Base-by-base conservation (phyloP, 192 early-diverging fungal genomes). In the Mortierella claussenii region DNA sequence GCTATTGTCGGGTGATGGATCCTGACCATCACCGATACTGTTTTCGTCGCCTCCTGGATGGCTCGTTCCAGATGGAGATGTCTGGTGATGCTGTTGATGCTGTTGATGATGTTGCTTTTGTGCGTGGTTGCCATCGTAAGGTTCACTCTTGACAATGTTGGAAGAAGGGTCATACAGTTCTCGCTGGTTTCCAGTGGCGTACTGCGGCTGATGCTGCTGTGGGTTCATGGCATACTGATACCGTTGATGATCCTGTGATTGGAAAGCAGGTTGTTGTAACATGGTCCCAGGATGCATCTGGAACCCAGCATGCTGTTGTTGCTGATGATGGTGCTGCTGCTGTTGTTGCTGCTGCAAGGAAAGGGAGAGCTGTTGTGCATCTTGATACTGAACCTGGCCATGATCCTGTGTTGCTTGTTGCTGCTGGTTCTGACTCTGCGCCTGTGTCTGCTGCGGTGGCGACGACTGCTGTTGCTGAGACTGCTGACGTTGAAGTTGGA, bases 401-500 rank as follows among this genome's bases (percentile, higher is more conserved):
- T 62, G 60, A n/a, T 47, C 20, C 34, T 64, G 61, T 26, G 37
- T 10, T 53, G 49, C 18, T 17, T 27, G 61, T 18, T 28, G 46
- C 37, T 57, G 54, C 23, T 40, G 55, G 3, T 50, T 45, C 1
- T 55, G 50, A 0, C 51, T 61, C 24, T 57, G 69, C 18, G 55
- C 46, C 17, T 64, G 20, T 40, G 58, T 18, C 20, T 53, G 57
- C 11, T 43, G 46, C n/a, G 36, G 51, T 33, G 32, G 40, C 34
- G 26, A 46, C 28, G 40, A 47, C n/a, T 48, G 57, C 1, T 60
- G 49, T 24, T 18, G 47, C 28, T 69, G 67, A 21, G 53, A 50
- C 20, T 74, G 70, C 37, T 75, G 65, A 11, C 65, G 56, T 28
- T 76, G 73, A 21, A 67, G 51, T 40, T 66, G 58, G 27, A 76